Evolutionary conservation across 495 filamentous ascomycete species (phyloP).

Genomic region (Aspergillus homomorphus): DNA sequence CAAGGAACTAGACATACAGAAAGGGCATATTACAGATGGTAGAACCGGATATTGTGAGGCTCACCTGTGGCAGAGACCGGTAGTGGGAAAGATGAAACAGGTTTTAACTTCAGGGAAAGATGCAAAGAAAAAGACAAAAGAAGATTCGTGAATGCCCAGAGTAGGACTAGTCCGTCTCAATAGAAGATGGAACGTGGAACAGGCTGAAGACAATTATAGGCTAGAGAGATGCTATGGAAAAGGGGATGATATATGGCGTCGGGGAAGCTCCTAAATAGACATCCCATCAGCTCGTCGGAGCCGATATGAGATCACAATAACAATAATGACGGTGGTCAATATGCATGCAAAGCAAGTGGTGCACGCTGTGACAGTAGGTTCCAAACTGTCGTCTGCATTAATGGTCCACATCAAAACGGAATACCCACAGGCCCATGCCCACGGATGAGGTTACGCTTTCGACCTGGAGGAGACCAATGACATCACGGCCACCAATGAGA

Average conservation of each 20-base stretch:
- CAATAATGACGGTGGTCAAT: neutral
- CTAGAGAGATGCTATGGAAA: neutral
- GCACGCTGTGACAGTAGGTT: neutral
- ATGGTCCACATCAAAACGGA: neutral
- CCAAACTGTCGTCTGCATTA: neutral
- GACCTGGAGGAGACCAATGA: neutral
- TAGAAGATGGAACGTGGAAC: neutral
- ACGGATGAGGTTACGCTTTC: neutral
- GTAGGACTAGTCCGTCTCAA: slow-evolving; percentile 2
- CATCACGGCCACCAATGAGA: neutral
- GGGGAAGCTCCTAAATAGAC: neutral
- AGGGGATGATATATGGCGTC: neutral
- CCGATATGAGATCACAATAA: slow-evolving; percentile 19
- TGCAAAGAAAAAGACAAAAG: neutral
- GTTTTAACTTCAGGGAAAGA: neutral
- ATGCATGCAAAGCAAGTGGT: too few relatives aligned
- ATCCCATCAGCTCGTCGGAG: neutral
- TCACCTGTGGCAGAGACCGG: neutral
- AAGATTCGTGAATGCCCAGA: neutral
- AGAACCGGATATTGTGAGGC: neutral
- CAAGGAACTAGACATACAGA: neutral
- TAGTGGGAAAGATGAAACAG: neutral
- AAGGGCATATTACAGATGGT: neutral
- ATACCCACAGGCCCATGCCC: neutral
- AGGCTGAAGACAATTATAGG: neutral